Conservation (phyloP, 2,329 filamentous ascomycete species). For the Rutstroemia sydowiana region DNA sequence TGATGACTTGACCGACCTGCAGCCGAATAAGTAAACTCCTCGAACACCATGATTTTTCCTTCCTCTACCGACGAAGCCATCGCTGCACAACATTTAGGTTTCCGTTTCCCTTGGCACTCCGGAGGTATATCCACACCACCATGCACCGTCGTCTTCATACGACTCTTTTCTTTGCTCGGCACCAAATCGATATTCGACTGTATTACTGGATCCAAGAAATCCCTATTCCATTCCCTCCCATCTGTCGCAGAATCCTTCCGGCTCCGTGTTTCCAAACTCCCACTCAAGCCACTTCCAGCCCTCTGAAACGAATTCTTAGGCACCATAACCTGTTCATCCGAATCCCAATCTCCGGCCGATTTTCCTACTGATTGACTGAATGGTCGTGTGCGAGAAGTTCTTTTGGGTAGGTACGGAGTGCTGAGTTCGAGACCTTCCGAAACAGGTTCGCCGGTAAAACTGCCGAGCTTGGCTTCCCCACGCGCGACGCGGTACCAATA, state of each 20-base stretch:
- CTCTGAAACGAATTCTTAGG: not conserved
- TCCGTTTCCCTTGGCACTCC: not conserved
- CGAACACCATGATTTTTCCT: constrained; percentile 1
- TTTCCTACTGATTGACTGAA: not conserved
- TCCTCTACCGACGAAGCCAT: not conserved
- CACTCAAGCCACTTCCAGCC: not conserved
- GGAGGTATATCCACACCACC: not conserved
- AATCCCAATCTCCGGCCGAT: not conserved
- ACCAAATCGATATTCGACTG: not conserved
- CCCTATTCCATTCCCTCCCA: not conserved
- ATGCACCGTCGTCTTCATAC: not conserved
- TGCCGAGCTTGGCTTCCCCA: not conserved
- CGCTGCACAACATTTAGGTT: too few relatives aligned
- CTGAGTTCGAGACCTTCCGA: not conserved
- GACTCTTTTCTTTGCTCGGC: constrained; percentile 3
- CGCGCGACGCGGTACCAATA: not conserved
- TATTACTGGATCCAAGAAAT: too few relatives aligned
- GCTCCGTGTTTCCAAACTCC: too few relatives aligned
- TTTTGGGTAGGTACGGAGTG: not conserved
- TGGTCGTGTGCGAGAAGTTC: not conserved
- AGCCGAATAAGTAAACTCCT: constrained; percentile 1
- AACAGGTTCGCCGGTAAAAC: not conserved
- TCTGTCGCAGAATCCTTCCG: not conserved
- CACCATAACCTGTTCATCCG: constrained; percentile 4
- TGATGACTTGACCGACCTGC: not conserved